Conservation (phyloP, 352 stramenopile genomes). For the Aphanomyces astaci region DNA sequence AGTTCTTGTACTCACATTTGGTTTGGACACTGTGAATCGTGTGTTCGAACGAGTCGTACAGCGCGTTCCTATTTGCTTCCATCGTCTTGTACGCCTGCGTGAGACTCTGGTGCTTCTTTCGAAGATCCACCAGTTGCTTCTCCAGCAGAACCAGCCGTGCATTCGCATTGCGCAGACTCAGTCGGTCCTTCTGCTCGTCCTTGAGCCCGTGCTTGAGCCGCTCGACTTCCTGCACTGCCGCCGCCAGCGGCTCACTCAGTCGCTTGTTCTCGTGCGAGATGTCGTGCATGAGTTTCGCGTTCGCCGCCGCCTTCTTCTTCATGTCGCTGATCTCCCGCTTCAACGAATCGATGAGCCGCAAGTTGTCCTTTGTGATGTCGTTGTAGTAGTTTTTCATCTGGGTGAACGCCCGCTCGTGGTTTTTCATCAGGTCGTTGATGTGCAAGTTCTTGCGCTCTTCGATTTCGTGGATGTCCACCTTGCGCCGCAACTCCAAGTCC, state of each 20-base stretch:
- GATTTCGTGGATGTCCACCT: slow-evolving; percentile 91
- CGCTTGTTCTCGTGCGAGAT: slow-evolving; percentile 90
- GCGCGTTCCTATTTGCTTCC: slow-evolving; percentile 77
- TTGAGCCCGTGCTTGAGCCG: slow-evolving; percentile 83
- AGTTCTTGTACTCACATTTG: slow-evolving; percentile 87
- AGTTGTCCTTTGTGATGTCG: slow-evolving; percentile 91
- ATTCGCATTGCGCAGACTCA: slow-evolving; percentile 85
- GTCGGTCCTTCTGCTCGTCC: slow-evolving; percentile 87
- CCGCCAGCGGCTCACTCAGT: slow-evolving; percentile 78
- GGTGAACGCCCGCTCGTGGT: slow-evolving; percentile 88
- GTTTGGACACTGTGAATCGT: slow-evolving; percentile 84
- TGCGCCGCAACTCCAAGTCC: slow-evolving; percentile 85
- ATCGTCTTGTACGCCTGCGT: slow-evolving; percentile 61
- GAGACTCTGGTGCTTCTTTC: slow-evolving; percentile 55
- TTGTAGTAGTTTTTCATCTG: slow-evolving; percentile 97
- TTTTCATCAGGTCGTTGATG: slow-evolving; percentile 93
- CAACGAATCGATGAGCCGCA: slow-evolving; percentile 88
- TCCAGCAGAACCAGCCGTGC: slow-evolving; percentile 72
- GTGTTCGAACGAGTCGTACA: slow-evolving; percentile 89
- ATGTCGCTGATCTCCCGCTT: slow-evolving; percentile 90
- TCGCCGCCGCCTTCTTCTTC: slow-evolving; percentile 86
- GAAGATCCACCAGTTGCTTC: slow-evolving; percentile 58
- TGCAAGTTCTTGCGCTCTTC: slow-evolving; percentile 93
- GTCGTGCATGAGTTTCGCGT: slow-evolving; percentile 90
- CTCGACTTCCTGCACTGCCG: slow-evolving; percentile 84